Conservation (phyloP, 345 rosid genomes). For the Erysimum cheiranthoides region DNA sequence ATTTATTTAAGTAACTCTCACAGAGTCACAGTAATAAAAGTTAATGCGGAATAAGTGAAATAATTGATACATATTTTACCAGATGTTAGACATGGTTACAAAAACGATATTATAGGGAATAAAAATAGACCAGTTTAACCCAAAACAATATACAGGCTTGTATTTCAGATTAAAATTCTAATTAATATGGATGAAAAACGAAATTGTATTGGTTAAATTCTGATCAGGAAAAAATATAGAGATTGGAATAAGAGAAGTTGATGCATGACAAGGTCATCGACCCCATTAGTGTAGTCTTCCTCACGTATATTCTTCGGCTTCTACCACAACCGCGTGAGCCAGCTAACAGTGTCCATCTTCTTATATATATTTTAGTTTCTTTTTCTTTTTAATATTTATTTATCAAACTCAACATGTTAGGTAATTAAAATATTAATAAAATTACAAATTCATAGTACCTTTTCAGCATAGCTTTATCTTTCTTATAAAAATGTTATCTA, state of each 20-base stretch:
- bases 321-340: conserved; percentile 34
- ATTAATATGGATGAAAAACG: background rate
- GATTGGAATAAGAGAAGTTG: background rate
- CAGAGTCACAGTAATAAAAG: no score
- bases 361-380: conserved; percentile 3
- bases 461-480: background rate
- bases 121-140: background rate
- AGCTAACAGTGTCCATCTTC: conserved; percentile 10
- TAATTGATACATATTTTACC: no score
- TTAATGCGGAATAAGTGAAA: no score
- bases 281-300: conserved; percentile 15
- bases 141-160: background rate
- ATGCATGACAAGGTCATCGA: background rate
- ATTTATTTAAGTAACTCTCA: no score
- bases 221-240: background rate
- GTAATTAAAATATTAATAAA: background rate
- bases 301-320: conserved; percentile 25
- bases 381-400: background rate
- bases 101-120: background rate
- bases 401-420: background rate
- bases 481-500: conserved; percentile 7
- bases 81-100: background rate
- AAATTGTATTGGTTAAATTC: background rate
- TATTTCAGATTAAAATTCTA: background rate
- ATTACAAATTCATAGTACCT: conserved; percentile 8